Percentiles rank a stretch among this genome's conserved stretches.
Evolutionary conservation across 2,329 filamentous ascomycete genomes (phyloP).

Genomic region (Corinectria fuckeliana): DNA sequence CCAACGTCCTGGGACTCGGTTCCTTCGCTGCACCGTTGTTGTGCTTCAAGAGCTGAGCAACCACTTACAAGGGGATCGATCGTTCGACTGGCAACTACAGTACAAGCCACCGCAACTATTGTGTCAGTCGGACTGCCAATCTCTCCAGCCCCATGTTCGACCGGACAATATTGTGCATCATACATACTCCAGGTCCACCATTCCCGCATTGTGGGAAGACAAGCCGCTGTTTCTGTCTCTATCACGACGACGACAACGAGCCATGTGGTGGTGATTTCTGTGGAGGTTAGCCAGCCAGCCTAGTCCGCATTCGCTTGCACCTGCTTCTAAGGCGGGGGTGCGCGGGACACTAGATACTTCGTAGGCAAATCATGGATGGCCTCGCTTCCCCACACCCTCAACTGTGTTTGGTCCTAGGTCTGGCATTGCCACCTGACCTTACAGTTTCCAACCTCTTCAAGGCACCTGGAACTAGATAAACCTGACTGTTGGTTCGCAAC

Average conservation of each 20-base stretch:
- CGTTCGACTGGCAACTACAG: conserved; percentile 11
- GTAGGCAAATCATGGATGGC: conserved; percentile 33
- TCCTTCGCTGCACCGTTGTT: conserved; percentile 17
- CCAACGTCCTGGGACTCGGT: conserved; percentile 20
- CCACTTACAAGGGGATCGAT: conserved; percentile 6
- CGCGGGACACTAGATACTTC: conserved; percentile 13
- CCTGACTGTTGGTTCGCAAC: conserved; percentile 18
- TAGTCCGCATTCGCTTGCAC: conserved; percentile 30
- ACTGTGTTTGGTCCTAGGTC: conserved; percentile 11
- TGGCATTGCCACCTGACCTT: conserved; percentile 38
- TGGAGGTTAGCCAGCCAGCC: conserved; percentile 13
- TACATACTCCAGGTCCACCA: conserved; percentile 26
- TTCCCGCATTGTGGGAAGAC: conserved; percentile 11
- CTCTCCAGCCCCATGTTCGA: conserved; percentile 17
- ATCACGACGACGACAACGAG: conserved; percentile 22
- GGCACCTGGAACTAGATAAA: conserved; percentile 23
- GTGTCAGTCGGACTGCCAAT: conserved; percentile 28
- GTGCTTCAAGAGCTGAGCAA: conserved; percentile 7
- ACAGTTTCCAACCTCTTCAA: conserved; percentile 29
- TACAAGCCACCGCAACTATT: conserved; percentile 7
- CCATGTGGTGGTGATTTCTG: conserved; percentile 29
- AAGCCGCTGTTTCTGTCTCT: conserved; percentile 22
- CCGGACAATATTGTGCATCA: conserved; percentile 25
- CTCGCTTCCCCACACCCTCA: conserved; percentile 30
- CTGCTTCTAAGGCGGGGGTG: conserved; percentile 30